These are phyloP conservation scores for Tolypocladium ovalisporum DNA, from an alignment of 2,329 filamentous ascomycete species.

Conservation along the genomic window DNA sequence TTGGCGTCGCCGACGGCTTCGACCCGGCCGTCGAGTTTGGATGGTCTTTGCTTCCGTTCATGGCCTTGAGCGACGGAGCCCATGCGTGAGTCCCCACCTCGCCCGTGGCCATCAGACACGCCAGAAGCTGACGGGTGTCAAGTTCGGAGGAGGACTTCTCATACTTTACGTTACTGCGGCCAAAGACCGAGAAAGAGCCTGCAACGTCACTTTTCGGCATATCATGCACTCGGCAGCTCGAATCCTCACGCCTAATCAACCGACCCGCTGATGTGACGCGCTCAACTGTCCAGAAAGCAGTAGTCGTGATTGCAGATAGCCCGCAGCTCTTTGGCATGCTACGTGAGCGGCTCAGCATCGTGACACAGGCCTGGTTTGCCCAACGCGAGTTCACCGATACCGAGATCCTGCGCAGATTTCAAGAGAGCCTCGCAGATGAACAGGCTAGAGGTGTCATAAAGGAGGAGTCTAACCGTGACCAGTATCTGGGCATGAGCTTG, in stretches of 20 bases:
- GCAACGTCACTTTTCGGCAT: slow-evolving; percentile 89
- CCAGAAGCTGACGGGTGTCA: slow-evolving; percentile 7
- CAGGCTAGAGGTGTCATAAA: slow-evolving; percentile 44
- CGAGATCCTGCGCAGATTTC: slow-evolving; percentile 83
- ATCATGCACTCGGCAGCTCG: slow-evolving; percentile 85
- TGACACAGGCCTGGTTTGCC: slow-evolving; percentile 93
- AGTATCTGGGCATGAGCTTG: slow-evolving; percentile 80
- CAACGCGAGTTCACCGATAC: slow-evolving; percentile 86
- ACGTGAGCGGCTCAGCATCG: slow-evolving; percentile 77
- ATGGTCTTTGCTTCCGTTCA: slow-evolving; percentile 88
- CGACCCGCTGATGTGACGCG: slow-evolving; percentile 85
- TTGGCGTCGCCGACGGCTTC: slow-evolving; percentile 60
- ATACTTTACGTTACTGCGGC: slow-evolving; percentile 83
- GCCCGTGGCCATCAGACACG: neutral
- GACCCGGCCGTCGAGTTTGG: slow-evolving; percentile 79
- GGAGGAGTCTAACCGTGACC: slow-evolving; percentile 66
- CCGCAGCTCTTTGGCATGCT: slow-evolving; percentile 86
- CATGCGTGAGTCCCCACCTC: slow-evolving; percentile 57
- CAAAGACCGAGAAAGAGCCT: slow-evolving; percentile 39
- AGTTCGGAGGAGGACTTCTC: slow-evolving; percentile 93
- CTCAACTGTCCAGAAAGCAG: slow-evolving; percentile 94
- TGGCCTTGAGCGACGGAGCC: slow-evolving; percentile 91
- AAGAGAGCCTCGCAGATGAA: slow-evolving; percentile 71
- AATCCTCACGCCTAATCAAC: slow-evolving; percentile 64
- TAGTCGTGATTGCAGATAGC: slow-evolving; percentile 87